phyloP scores from a whole-genome alignment of 225 moss, liverwort and hornwort species.

The Pseudoscleropodium purum region DNA sequence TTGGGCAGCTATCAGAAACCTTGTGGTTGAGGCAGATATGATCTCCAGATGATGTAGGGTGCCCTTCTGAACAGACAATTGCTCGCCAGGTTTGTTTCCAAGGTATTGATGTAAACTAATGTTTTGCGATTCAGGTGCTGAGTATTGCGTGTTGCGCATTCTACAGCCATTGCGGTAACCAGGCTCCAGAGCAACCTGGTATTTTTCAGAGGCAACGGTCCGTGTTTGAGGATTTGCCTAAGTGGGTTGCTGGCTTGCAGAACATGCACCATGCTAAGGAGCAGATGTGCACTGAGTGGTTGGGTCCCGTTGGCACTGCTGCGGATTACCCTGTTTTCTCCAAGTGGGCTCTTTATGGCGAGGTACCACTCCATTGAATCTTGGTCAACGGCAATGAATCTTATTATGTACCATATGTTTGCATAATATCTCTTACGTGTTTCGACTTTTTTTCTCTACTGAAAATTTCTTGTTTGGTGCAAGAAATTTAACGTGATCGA shows the following conservation, averaged over 20 bases:
- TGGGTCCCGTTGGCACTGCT: constrained; percentile 96
- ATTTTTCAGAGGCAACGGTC: constrained; percentile 76
- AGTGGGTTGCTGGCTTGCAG: constrained; percentile 79
- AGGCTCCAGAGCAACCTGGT: constrained; percentile 60
- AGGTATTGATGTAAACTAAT: not conserved
- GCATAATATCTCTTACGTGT: not conserved
- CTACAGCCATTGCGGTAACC: constrained; percentile 98
- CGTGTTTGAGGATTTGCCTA: constrained; percentile 66
- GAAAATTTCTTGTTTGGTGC: not conserved
- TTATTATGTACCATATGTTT: not conserved
- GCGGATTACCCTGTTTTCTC: constrained; percentile 98
- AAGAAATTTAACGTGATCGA: not conserved
- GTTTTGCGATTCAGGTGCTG: constrained; percentile 64
- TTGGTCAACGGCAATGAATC: not conserved
- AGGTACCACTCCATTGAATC: constrained; percentile 39
- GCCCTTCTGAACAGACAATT: not conserved
- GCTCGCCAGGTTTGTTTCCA: not conserved
- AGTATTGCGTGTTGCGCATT: constrained; percentile 99
- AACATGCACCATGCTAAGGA: constrained; percentile 89
- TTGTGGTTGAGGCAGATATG: not conserved
- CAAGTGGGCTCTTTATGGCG: constrained; percentile 99
- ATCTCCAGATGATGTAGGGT: not conserved
- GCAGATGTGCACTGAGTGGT: constrained; percentile 93
- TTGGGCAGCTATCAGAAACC: not conserved
- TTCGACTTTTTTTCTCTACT: not conserved